Percentiles rank a stretch among this genome's conserved stretches.
phyloP scores from a whole-genome alignment of 345 rosid genomes.

The Brassica napus region DNA sequence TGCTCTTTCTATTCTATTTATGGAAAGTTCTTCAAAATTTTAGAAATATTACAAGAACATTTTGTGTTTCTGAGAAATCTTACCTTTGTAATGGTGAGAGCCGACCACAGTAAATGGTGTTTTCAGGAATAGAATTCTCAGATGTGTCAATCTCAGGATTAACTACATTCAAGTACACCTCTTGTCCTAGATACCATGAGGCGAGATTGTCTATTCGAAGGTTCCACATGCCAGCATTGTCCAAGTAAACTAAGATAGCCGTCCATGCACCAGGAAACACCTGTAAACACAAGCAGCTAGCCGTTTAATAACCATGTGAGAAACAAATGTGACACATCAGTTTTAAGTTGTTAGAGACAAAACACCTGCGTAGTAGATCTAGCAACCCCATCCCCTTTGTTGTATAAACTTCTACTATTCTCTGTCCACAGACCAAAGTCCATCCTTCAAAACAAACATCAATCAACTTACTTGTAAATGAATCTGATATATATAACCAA shows the following conservation, averaged over 20 bases:
- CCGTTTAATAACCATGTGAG: background rate
- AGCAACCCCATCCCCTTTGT: constrained; percentile 94
- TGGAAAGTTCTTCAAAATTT: background rate
- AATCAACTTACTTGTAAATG: constrained; percentile 17
- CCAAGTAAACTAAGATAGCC: constrained; percentile 79
- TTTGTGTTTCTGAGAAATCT: constrained; percentile 34
- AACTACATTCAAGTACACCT: constrained; percentile 62
- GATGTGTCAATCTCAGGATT: constrained; percentile 70
- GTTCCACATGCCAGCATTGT: constrained; percentile 94
- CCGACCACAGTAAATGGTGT: constrained; percentile 78
- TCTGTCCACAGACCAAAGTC: constrained; percentile 95
- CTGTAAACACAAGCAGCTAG: constrained; percentile 39
- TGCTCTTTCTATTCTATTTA: too few relatives aligned
- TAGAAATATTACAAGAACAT: background rate
- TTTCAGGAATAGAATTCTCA: constrained; percentile 59
- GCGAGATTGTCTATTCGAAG: constrained; percentile 77
- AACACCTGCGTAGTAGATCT: constrained; percentile 73
- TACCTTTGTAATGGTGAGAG: constrained; percentile 83
- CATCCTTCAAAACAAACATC: constrained; percentile 58
- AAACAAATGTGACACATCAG: constrained; percentile 5
- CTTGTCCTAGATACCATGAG: constrained; percentile 93
- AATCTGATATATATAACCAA: constrained; percentile 16
- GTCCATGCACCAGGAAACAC: constrained; percentile 99
- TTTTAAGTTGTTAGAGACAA: background rate
- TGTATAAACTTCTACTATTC: constrained; percentile 79